Percentiles rank a stretch among this genome's conserved stretches.
These are phyloP conservation scores for Nematocida sp. DNA, from an alignment of 371 early-diverging fungal genomes.

Conservation along the genomic window DNA sequence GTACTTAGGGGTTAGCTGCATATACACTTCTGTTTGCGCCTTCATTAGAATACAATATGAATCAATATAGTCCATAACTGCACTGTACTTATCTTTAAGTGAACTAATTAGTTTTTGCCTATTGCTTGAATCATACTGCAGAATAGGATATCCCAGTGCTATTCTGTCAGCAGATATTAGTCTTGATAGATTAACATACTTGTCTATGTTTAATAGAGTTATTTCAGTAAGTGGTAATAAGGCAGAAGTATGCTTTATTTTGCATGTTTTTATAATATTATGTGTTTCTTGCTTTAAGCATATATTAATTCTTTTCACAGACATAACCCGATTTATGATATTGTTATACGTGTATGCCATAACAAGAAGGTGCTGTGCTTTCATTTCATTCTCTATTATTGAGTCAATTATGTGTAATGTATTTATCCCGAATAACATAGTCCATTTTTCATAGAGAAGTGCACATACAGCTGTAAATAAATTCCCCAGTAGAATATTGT, in stretches of 20 bases:
- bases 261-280: not conserved
- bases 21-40: not conserved
- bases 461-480: not conserved
- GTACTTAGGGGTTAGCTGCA: not conserved
- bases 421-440: not conserved
- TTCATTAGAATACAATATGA: not conserved
- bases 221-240: not conserved
- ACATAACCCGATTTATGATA: not conserved
- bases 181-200: not conserved
- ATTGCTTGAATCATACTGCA: not conserved
- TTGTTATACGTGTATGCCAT: not conserved
- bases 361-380: not conserved
- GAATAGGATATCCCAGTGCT: not conserved
- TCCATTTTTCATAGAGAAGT: not conserved
- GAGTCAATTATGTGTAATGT: not conserved
- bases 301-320: not conserved
- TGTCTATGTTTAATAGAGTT: not conserved
- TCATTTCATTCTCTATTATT: not conserved
- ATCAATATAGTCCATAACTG: not conserved
- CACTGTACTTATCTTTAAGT: not conserved
- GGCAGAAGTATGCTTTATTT: not conserved
- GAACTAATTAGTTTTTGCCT: not conserved
- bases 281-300: not conserved
- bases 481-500: slow-evolving; percentile 7
- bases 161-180: not conserved